Conservation (phyloP, 1,284 basidiomycete species). For the Cutaneotrichosporon spelunceum region DNA sequence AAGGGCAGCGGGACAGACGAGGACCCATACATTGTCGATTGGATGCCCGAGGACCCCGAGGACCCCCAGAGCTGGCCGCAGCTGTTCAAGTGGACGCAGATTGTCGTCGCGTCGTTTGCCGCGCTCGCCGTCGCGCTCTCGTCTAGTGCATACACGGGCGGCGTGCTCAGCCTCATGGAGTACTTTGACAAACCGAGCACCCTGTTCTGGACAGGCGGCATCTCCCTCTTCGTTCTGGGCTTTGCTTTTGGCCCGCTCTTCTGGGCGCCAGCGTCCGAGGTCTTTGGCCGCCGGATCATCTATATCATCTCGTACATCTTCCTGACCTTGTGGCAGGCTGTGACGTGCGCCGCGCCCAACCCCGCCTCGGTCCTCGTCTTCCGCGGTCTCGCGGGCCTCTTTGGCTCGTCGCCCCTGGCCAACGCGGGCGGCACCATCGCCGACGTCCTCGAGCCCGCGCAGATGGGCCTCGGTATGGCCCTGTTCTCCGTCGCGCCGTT, state of each 20-base stretch:
- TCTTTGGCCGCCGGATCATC: slow-evolving; percentile 58
- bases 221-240: slow-evolving; percentile 41
- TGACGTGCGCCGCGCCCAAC: slow-evolving; percentile 34
- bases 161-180: slow-evolving; percentile 26
- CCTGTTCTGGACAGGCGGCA: slow-evolving; percentile 37
- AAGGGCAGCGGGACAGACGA: slow-evolving; percentile 48
- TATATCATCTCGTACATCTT: slow-evolving; percentile 59
- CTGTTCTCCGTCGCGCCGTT: slow-evolving; percentile 24
- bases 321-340: slow-evolving; percentile 42
- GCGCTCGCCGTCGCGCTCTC: slow-evolving; percentile 43
- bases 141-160: slow-evolving; percentile 39
- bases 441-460: slow-evolving; percentile 43
- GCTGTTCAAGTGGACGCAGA: slow-evolving; percentile 39
- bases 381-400: slow-evolving; percentile 47
- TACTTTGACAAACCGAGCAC: slow-evolving; percentile 29
- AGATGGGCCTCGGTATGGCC: slow-evolving; percentile 44
- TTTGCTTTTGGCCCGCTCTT: slow-evolving; percentile 44
- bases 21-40: slow-evolving; percentile 51
- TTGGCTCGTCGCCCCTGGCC: slow-evolving; percentile 48
- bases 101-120: slow-evolving; percentile 29
- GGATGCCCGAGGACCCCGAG: slow-evolving; percentile 37
- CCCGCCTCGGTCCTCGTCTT: slow-evolving; percentile 38
- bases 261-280: slow-evolving; percentile 57
- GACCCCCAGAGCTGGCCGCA: slow-evolving; percentile 41
- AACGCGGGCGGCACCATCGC: slow-evolving; percentile 49